Evolutionary conservation across 441 rosid genomes (phyloP), one percentile per base, ranked within the genome.

Genomic region (Gossypium trilobum): DNA sequence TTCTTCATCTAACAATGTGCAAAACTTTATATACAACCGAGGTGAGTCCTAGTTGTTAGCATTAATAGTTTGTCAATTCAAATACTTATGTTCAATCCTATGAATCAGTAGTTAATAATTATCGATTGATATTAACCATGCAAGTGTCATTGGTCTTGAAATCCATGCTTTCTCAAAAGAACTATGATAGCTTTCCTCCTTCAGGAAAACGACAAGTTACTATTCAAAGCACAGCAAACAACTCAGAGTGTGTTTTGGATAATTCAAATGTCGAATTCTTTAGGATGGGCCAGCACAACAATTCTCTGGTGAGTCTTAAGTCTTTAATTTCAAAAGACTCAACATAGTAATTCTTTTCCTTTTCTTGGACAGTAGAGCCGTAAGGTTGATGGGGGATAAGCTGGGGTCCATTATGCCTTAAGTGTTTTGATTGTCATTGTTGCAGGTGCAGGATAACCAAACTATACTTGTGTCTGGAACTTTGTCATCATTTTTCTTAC

Each of bases 381-480:
- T 14, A 60, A 29, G 46, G 22, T 60, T 60, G 65, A 60, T 29
- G 39, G 66, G 66, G 48, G 48, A 61, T 31, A 61, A 61, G 50
- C 56, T 68, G 56, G 0, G 44, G 23, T 8, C 27, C 20, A 36
- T 23, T 10, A 39, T 7, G 0, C 39, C 22, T 7, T 64, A 36
- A 68, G 48, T 60, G 51, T 52, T 62, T 74, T 72, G 59, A 60
- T 79, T 4, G 60, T 66, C 69, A 75, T 78, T 52, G 51, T 54
- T 78, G 58, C 58, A n/a, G 79, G 60, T 82, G 90, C 92, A 90
- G 97, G 87, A 39, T 75, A 73, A 72, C 79, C 82, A 20, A 50
- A 33, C 63, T 70, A 78, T 81, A 74, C 74, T 79, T 61, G 58
- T 58, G 63, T 51, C 73, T 82, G 85, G 86, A 80, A 77, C 81